phyloP scores from a whole-genome alignment of 2,329 filamentous ascomycete genomes.

The Arthrocladium fulminans region DNA sequence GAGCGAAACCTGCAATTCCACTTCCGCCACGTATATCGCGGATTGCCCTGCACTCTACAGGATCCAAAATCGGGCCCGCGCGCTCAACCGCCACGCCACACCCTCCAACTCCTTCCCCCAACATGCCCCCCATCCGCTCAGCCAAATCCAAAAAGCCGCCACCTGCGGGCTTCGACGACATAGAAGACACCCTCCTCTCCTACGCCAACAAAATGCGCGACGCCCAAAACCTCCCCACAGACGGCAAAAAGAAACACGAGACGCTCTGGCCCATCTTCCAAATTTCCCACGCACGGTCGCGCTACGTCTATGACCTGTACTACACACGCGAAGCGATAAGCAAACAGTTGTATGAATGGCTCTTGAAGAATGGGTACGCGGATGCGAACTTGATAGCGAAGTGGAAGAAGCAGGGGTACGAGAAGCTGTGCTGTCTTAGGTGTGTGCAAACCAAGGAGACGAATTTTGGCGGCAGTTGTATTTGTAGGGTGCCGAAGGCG shows the following conservation, averaged over 20 bases:
- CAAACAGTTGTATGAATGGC: slow-evolving; percentile 86
- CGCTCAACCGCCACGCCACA: background rate
- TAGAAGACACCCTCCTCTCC: slow-evolving; percentile 59
- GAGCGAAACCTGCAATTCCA: no score
- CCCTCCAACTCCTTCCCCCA: no score
- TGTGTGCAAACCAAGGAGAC: slow-evolving; percentile 99
- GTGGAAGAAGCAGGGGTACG: slow-evolving; percentile 99
- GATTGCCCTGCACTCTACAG: no score
- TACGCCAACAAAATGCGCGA: slow-evolving; percentile 63
- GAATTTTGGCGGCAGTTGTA: slow-evolving; percentile 95
- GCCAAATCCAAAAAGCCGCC: slow-evolving; percentile 52
- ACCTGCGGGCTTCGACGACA: slow-evolving; percentile 58
- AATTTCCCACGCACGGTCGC: slow-evolving; percentile 69
- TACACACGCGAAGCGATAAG: slow-evolving; percentile 96
- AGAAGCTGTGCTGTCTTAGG: slow-evolving; percentile 92
- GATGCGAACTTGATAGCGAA: slow-evolving; percentile 95
- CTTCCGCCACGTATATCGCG: no score
- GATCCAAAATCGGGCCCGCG: no score
- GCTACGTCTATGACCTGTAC: slow-evolving; percentile 96
- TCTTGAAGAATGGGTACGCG: slow-evolving; percentile 93
- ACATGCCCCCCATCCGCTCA: slow-evolving; percentile 53
- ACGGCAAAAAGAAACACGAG: slow-evolving; percentile 79
- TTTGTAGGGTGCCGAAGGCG: slow-evolving; percentile 85
- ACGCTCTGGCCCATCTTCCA: slow-evolving; percentile 96
- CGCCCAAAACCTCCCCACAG: slow-evolving; percentile 75